Evolutionary conservation across 768 basidiomycete genomes (phyloP), one percentile per base, ranked within the genome.

Genomic region (Russula virescens): DNA sequence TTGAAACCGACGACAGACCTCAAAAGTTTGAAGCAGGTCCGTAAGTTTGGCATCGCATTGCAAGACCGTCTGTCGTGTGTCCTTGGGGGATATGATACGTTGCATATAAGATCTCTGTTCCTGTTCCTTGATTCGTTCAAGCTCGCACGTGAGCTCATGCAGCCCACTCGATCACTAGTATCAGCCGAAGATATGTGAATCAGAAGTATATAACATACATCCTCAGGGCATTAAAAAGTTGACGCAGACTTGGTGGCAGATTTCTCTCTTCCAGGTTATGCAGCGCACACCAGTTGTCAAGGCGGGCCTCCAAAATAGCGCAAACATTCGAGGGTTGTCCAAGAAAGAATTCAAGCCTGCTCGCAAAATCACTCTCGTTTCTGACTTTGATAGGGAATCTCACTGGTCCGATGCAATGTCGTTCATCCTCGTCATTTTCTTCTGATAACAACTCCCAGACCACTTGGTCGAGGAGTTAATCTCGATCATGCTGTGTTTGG

Each of bases 351-450:
- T 74, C 65, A 54, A 72, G 59, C 79, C 79, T 0, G 70, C 69
- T 51, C 68, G 77, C 19, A 68, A 62, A 2, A 66, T 70, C 6
- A 62, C 73, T 25, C 65, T 74, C 28, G 66, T 71, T 11, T 74
- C 67, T 25, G 71, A 79, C 3, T 78, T 78, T 60, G 79, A n/a
- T n/a, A n/a, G n/a, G n/a, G 77, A 78, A 69, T 4, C 75, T 88
- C 42, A 76, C 76, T 0, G 70, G 74, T 11, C 74, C 75, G 46
- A 73, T 97, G 26, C 71, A 82, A 51, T 10, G 34, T 35, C 10
- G 34, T 10, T 35, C 34, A 35, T 35, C 10, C 34, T 5, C 10
- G 10, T 35, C 10, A 35, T 35, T 10, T 10, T 35, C 10, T 35
- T 35, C 5, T 55, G 70, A 73, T 56, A 71, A 8, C 56, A 65